Evolutionary conservation across 2,329 filamentous ascomycete species (phyloP), one percentile per base, ranked within the genome.

Genomic region (Talaromyces islandicus): DNA sequence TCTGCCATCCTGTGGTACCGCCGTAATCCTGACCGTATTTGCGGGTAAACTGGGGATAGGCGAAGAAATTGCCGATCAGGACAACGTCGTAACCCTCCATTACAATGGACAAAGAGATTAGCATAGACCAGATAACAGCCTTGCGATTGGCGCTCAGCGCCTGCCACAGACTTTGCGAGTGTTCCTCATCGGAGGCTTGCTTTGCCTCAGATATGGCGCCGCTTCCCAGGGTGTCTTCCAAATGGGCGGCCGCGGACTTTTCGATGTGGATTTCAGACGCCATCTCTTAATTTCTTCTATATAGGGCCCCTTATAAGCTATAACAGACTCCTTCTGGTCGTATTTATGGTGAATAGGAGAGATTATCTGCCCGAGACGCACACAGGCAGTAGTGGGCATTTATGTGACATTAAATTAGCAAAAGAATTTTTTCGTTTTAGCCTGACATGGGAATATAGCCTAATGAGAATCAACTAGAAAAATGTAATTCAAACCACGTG

Each of bases 41-140:
- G 52, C 63, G 64, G 52, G 72, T 74, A 66, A 78, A 78, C 57
- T 72, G 68, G 1, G 69, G 68, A 57, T 77, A 77, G 63, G 69
- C 75, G 76, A 85, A 92, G 70, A 94, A 92, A 74, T 92, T 92
- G 78, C 88, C 90, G 67, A 93, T 85, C 59, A 95, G 78, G 67
- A 85, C 87, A 60, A 94, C 81, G 70, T 96, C 91, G 77, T 92
- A 95, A 41, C 90, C 91, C 74, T 96, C 91, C 92, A 96, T 96
- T 68, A 85, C 85, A 69, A 96, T 94, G 71, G 89, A 92, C 0
- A 90, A 93, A n/a, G 89, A 93, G 73, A 96, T 92, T 60, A 95
- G 79, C 58, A 96, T 70, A 66, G 87, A 91, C 90, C 91, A 96
- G 24, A 79, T 82, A 60, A 95, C 87, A 21, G 91, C 92, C 78